These are phyloP conservation scores for Lichtheimia hyalospora DNA, from an alignment of 371 early-diverging fungal genomes.

Conservation along the genomic window DNA sequence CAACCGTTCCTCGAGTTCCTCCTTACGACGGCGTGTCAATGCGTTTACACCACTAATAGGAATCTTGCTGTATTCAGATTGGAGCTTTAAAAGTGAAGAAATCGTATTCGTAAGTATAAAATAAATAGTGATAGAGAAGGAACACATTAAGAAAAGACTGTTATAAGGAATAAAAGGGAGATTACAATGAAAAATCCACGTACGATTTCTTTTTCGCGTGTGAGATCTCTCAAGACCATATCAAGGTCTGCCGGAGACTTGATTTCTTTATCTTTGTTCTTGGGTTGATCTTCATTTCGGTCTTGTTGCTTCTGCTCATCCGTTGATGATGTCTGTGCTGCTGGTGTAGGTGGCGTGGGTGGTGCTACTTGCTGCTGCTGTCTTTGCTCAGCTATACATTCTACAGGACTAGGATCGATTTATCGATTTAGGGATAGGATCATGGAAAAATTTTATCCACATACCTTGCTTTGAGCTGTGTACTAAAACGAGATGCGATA, in stretches of 20 bases:
- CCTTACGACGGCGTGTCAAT: conserved; percentile 46
- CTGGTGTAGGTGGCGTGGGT: background rate
- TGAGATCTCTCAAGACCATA: conserved; percentile 5
- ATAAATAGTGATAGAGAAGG: background rate
- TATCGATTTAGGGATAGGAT: background rate
- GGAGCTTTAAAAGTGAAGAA: conserved; percentile 21
- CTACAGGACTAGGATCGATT: background rate
- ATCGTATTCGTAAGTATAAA: background rate
- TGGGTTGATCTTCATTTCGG: background rate
- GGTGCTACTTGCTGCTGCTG: background rate
- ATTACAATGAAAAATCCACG: conserved; percentile 10
- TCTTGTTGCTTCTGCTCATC: background rate
- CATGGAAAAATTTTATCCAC: background rate
- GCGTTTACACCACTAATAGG: conserved; percentile 55
- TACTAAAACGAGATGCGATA: conserved; percentile 6
- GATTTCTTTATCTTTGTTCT: background rate
- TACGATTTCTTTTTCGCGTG: conserved; percentile 15
- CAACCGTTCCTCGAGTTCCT: conserved; percentile 54
- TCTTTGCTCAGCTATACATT: background rate
- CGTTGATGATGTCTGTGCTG: background rate
- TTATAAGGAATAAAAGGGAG: background rate
- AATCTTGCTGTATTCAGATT: conserved; percentile 57
- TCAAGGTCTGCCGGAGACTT: conserved; percentile 10
- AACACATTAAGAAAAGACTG: background rate
- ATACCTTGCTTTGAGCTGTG: conserved; percentile 11